phyloP scores from a whole-genome alignment of 2,329 filamentous ascomycete genomes.

The Ceratocystis colombiana region DNA sequence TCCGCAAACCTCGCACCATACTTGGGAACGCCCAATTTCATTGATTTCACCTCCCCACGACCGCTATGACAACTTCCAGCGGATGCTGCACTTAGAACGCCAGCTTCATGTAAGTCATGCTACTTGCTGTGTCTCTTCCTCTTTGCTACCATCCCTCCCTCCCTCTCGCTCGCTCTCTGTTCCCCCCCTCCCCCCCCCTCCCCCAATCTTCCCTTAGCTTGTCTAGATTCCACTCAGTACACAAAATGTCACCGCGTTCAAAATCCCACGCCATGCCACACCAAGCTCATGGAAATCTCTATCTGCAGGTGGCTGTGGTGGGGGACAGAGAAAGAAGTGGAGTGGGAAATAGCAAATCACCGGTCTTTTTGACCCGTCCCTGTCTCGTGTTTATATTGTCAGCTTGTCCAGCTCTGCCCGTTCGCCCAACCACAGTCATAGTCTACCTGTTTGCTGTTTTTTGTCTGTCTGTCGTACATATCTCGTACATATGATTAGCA shows the following conservation, averaged over 20 bases:
- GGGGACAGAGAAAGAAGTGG: background rate
- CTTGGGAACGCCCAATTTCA: background rate
- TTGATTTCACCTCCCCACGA: background rate
- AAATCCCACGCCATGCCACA: constrained; percentile 15
- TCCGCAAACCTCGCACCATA: background rate
- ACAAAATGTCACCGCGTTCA: constrained; percentile 6
- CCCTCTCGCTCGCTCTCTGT: background rate
- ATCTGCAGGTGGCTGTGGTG: background rate
- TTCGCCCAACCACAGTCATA: background rate
- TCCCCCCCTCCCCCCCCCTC: background rate
- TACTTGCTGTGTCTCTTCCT: background rate
- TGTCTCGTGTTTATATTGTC: constrained; percentile 10
- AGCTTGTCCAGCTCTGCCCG: constrained; percentile 13
- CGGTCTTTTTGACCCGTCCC: background rate
- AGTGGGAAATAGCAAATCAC: background rate
- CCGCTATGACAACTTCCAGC: constrained; percentile 19
- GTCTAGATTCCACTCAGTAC: constrained; percentile 4
- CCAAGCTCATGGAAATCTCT: background rate
- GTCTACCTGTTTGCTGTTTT: background rate
- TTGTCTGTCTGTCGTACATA: background rate
- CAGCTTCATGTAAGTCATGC: constrained; percentile 19
- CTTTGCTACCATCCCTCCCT: background rate
- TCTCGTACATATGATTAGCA: background rate
- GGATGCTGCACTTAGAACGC: constrained; percentile 18
- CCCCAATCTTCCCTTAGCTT: background rate